These are phyloP conservation scores for Ricinus communis DNA, from an alignment of 345 rosid genomes.

Conservation along the genomic window DNA sequence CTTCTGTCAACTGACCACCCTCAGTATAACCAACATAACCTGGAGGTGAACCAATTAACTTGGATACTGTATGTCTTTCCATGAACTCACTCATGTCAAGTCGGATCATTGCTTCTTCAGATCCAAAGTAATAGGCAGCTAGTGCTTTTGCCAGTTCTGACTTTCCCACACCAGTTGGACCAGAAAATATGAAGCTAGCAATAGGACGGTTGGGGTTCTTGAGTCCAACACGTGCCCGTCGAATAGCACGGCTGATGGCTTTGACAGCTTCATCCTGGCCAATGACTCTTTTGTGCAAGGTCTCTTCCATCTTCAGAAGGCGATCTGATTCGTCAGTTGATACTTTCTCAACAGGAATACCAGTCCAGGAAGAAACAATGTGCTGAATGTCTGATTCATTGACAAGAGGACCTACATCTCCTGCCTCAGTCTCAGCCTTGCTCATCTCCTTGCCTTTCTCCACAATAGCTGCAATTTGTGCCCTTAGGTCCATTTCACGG, in stretches of 20 bases:
- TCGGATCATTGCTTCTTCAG: conserved; percentile 96
- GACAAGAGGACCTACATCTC: conserved; percentile 80
- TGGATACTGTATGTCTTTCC: conserved; percentile 96
- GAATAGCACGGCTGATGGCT: conserved; percentile 93
- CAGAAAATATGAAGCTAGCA: conserved; percentile 98
- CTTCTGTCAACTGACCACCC: conserved; percentile 97
- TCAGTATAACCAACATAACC: conserved; percentile 98
- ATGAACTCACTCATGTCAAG: conserved; percentile 99
- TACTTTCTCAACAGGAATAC: conserved; percentile 98
- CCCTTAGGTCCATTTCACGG: conserved; percentile 92
- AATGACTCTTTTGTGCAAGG: conserved; percentile 82
- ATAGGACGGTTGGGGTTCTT: conserved; percentile 94
- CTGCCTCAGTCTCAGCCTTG: conserved; percentile 90
- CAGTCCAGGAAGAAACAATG: conserved; percentile 93
- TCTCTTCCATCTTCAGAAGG: conserved; percentile 93
- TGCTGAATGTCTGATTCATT: conserved; percentile 90
- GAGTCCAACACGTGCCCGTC: conserved; percentile 98
- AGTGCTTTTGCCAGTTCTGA: conserved; percentile 95
- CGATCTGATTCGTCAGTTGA: conserved; percentile 94
- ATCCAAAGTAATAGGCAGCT: conserved; percentile 94
- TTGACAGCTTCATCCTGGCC: conserved; percentile 99
- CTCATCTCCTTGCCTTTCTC: conserved; percentile 93
- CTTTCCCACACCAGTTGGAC: conserved; percentile 99
- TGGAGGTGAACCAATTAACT: conserved; percentile 97
- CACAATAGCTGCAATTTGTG: conserved; percentile 74